phyloP scores from a whole-genome alignment of 2,329 filamentous ascomycete genomes.

The Fusarium annulatum region DNA sequence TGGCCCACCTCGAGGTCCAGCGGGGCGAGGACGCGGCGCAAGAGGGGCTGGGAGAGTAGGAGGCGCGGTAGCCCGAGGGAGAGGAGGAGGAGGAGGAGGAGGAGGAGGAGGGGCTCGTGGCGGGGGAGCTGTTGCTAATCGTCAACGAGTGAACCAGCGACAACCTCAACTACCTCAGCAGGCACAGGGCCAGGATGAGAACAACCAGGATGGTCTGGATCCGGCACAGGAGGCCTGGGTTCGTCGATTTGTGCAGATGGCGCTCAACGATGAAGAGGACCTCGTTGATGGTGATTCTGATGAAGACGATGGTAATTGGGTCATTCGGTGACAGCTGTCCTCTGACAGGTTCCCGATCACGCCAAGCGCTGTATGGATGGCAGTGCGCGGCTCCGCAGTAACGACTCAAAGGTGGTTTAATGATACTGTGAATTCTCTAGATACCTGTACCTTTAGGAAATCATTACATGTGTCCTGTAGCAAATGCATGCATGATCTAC shows the following conservation, averaged over 20 bases:
- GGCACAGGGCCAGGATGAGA: slow-evolving; percentile 40
- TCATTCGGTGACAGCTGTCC: slow-evolving; percentile 37
- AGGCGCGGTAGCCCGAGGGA: slow-evolving; percentile 38
- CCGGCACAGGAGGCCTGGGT: slow-evolving; percentile 64
- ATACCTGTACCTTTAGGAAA: neutral
- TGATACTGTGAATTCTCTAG: slow-evolving; percentile 5
- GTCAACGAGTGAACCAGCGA: slow-evolving; percentile 39
- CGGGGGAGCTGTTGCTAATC: slow-evolving; percentile 35
- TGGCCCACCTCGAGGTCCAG: slow-evolving; percentile 36
- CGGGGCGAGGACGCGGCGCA: slow-evolving; percentile 39
- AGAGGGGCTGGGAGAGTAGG: slow-evolving; percentile 35
- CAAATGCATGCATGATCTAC: slow-evolving; percentile 31
- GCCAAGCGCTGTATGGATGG: neutral
- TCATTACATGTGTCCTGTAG: slow-evolving; percentile 10
- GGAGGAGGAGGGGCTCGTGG: slow-evolving; percentile 35
- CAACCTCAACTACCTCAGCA: slow-evolving; percentile 36
- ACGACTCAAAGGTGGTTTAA: slow-evolving; percentile 4
- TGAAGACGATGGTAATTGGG: slow-evolving; percentile 46
- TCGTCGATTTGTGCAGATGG: slow-evolving; percentile 64
- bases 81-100: slow-evolving; percentile 22
- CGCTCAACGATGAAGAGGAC: slow-evolving; percentile 65
- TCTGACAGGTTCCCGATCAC: neutral
- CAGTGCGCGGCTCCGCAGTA: slow-evolving; percentile 12
- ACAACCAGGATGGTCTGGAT: slow-evolving; percentile 53
- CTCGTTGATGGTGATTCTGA: slow-evolving; percentile 57